Evolutionary conservation across 2,329 filamentous ascomycete species (phyloP), one percentile per base, ranked within the genome.

Genomic region (Sclerotinia trifoliorum): DNA sequence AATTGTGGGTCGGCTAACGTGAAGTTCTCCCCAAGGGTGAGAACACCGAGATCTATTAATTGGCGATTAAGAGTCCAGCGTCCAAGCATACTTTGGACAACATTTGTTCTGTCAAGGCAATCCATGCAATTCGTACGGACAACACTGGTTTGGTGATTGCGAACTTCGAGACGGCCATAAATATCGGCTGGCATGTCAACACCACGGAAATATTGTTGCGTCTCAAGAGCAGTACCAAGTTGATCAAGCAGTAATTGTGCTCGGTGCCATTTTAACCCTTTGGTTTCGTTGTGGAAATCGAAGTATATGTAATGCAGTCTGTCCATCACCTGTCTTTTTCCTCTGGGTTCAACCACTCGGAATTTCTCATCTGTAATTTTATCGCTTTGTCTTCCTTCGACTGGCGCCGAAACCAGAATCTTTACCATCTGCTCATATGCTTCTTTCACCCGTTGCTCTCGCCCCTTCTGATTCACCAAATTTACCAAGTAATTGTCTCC

Each of bases 111-210:
- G 80, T 99, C 95, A 19, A 99, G 86, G 73, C 96, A 99, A 80
- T 99, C 95, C 95, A 99, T 99, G 81, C 95, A 99, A 79, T 99
- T 99, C 51, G 95, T 97, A 66, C 95, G 90, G 72, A 99, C 94
- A 21, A 98, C 94, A 70, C 92, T 93, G 1, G 88, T 92, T 83
- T 99, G 95, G 72, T 87, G 85, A 70, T 87, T 89, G 71, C 93
- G 89, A 46, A 93, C 87, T 74, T 98, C 94, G 17, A 97, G 84
- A 24, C 86, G 87, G 42, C 90, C 91, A 69, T 88, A 84, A 62
- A 83, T 78, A 73, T 87, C 86, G 55, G 88, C 91, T 2, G 93
- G 92, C 82, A 90, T 91, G 78, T 97, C 93, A 39, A 94, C 88
- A 49, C 92, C 94, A 71, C 93, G 90, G 85, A 98, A 99, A 81